Evolutionary conservation across 805 yeast species (phyloP), one percentile per base, ranked within the genome.

Genomic region (Huiozyma sinensis): DNA sequence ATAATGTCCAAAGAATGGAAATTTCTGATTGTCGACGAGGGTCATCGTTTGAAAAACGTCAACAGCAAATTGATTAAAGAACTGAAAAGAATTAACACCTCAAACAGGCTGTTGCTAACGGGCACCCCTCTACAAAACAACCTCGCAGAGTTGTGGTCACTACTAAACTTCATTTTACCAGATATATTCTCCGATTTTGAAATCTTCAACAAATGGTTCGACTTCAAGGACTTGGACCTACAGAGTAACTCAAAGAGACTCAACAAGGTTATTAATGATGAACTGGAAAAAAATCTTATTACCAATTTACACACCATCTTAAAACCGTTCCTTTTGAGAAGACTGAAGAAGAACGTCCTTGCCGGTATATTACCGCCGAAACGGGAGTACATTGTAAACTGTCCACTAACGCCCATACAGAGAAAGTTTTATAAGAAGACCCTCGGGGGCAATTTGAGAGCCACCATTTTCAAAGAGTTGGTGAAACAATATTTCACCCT

Each of bases 111-210:
- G 39, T 66, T 90, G 28, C 66, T 90, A 10, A 90, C 98, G 0
- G 98, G 98, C n/a, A 90, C 98, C 0, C 97, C 98, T 0, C 68
- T 90, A 42, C 98, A 90, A 61, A 90, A 90, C 60, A 90, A 89
- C 56, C 67, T 90, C 45, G 75, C 82, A 43, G 97, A 92, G 63
- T 66, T 92, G 34, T 90, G 97, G 97, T 83, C 96, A 0, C 67
- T 92, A 45, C 69, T 90, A 44, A 92, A 92, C 58, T 90, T 90
- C 57, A 81, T 92, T 33, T 67, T 90, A 42, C 98, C 98, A 0
- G 96, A 88, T 54, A 83, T 92, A 29, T 90, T 90, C 60, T 85
- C 85, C 37, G 97, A 90, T 61, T 73, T 89, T 47, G 90, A 81
- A 42, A 71, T 88, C 37, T 90, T 90, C 58, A 94, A 90, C 60